Evolutionary conservation across 2,329 filamentous ascomycete species (phyloP), one percentile per base, ranked within the genome.

Genomic region (Xylariales sp.): DNA sequence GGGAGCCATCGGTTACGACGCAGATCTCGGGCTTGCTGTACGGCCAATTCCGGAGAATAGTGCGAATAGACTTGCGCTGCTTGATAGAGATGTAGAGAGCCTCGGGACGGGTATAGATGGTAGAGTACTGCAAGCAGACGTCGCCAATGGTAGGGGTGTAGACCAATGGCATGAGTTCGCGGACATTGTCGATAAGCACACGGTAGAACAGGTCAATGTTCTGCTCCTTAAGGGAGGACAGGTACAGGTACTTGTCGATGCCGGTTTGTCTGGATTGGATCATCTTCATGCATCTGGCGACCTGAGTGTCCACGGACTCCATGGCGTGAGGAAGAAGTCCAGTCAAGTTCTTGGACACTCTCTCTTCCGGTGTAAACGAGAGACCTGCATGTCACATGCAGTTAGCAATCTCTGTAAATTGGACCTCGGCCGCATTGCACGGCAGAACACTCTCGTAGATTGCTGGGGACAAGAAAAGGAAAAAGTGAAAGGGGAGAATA

Each of bases 71-170:
- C 57, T 90, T 93, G 48, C 87, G 83, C 71, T 98, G 91, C 66
- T 88, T 86, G 66, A 88, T 96, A 44, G 90, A 96, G 48, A 98
- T 86, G 70, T 97, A 98, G 65, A 97, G 78, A 48, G 85, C 89
- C 73, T 97, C 93, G 16, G 93, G 90, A 51, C 90, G 85, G 43
- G 90, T 94, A 72, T 95, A 97, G 53, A 97, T 80, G 54, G 91
- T 88, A 27, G 90, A 95, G 79, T 95, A 98, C 66, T 91, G 85
- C 60, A 95, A 74, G 70, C 93, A 98, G 50, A 95, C 93, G 61
- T 97, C 91, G 55, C 93, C 93, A 54, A 98, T 89, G 56, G 86
- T 90, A 31, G 87, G 87, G 14, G 87, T 93, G 69, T 93, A 93
- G 54, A 93, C 87, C 48, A 91, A 70, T 33, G 87, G 87, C 67